Evolutionary conservation across 2,329 filamentous ascomycete genomes (phyloP).

Genomic region (Neonectria faginata): DNA sequence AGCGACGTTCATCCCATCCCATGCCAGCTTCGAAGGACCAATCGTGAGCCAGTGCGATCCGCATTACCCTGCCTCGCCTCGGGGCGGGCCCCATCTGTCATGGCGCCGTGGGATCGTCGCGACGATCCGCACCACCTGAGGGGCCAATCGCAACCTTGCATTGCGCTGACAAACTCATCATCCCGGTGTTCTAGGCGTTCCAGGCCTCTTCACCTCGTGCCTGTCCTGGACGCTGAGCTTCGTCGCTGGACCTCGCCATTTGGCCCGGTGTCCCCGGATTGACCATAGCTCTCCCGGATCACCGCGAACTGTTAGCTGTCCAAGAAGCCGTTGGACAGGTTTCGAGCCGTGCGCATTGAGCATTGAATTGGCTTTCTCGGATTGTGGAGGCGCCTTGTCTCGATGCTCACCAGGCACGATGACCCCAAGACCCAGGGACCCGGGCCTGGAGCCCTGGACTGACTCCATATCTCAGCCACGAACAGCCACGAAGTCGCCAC

Average conservation of each 20-base stretch:
- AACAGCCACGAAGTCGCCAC: slow-evolving; percentile 36
- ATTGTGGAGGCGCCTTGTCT: slow-evolving; percentile 29
- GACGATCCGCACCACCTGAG: slow-evolving; percentile 45
- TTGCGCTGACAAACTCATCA: slow-evolving; percentile 41
- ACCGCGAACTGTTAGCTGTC: slow-evolving; percentile 3
- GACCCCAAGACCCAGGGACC: slow-evolving; percentile 37
- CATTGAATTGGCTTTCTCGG: not conserved
- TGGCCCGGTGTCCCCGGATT: slow-evolving; percentile 19
- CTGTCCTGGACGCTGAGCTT: not conserved
- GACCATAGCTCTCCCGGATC: slow-evolving; percentile 4
- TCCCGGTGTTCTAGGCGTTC: slow-evolving; percentile 7
- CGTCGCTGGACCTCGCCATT: slow-evolving; percentile 2
- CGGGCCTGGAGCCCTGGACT: slow-evolving; percentile 47
- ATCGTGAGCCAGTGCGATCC: slow-evolving; percentile 33
- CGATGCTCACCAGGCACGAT: slow-evolving; percentile 31
- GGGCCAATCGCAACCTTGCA: slow-evolving; percentile 51
- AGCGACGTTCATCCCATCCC: slow-evolving; percentile 30
- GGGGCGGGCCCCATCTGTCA: slow-evolving; percentile 44
- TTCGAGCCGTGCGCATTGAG: slow-evolving; percentile 8
- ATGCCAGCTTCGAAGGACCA: slow-evolving; percentile 35
- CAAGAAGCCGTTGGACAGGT: slow-evolving; percentile 10
- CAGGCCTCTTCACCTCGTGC: not conserved
- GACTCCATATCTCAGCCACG: slow-evolving; percentile 24
- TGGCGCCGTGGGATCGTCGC: slow-evolving; percentile 44
- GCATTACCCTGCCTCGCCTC: slow-evolving; percentile 34